Base-by-base conservation (phyloP, 1,284 basidiomycete species). In the Irpex rosettiformis region DNA sequence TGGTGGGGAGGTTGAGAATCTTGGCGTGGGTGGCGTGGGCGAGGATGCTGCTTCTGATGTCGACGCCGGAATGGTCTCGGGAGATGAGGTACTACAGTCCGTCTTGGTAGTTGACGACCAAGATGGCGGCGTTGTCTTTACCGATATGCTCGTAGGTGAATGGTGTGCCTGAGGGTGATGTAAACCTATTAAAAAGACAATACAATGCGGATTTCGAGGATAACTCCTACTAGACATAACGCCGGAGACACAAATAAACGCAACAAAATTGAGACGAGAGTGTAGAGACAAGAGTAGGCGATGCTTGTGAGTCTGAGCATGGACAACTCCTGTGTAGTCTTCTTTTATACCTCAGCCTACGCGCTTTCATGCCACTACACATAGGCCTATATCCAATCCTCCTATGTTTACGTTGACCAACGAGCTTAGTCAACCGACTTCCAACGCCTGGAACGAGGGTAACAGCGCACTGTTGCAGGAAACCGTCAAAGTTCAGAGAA, bases 91-190 rank as follows among this genome's bases (percentile, higher is more conserved):
- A 79, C n/a, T n/a, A n/a, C 8, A 81, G 64, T 16, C 78, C 78
- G 40, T 78, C 69, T 62, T 81, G 78, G 61, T 78, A 75, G 65
- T 81, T 78, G 56, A 81, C 72, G 55, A 81, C 70, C 47, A 81
- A 67, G 11, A 81, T 68, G 22, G 74, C 67, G 8, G 67, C 70
- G 51, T 80, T 65, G 66, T 74, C 68, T 64, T 79, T 79, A 72
- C 79, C 70, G 63, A 81, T 65, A 40, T 78, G 70, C 45, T 74
- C 74, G 64, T 75, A 78, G 43, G 58, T 67, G 65, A 64, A 72
- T 11, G 61, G 57, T 7, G 58, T 57, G 3, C 49, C 58, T 57
- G 45, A 28, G n/a, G n/a, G n/a, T n/a, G 8, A 25, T 3, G 18
- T 6, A 16, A 11, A 33, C 21, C 16, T 7, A 27, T 10, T 33